Evolutionary conservation across 805 yeast genomes (phyloP).

Genomic region (Ogataea pini): DNA sequence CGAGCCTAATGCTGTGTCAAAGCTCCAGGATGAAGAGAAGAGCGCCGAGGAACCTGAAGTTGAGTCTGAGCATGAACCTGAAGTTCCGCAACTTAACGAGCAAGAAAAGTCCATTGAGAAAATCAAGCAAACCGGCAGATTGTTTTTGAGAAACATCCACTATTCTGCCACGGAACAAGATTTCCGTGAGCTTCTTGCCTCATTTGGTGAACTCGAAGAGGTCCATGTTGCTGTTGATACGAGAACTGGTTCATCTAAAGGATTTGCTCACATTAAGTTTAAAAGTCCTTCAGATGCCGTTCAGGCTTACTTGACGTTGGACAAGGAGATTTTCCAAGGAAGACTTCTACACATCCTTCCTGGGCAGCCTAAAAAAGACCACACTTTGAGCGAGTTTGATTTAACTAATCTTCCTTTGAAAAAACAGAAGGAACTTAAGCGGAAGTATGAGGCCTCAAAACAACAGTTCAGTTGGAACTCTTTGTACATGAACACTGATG

Average conservation of each 20-base stretch:
- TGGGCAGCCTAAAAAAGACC: constrained; percentile 79
- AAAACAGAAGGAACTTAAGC: constrained; percentile 82
- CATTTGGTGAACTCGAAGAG: constrained; percentile 77
- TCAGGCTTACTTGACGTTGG: constrained; percentile 69
- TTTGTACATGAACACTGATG: constrained; percentile 84
- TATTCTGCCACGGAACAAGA: constrained; percentile 82
- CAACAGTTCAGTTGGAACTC: constrained; percentile 95
- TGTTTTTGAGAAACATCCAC: constrained; percentile 83
- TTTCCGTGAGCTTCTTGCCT: constrained; percentile 59
- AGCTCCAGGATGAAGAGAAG: background rate
- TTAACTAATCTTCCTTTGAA: constrained; percentile 87
- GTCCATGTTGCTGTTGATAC: constrained; percentile 92
- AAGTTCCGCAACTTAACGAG: constrained; percentile 33
- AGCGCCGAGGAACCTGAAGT: constrained; percentile 1
- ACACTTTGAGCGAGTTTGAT: constrained; percentile 86
- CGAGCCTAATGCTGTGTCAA: constrained; percentile 3
- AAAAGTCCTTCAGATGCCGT: constrained; percentile 71
- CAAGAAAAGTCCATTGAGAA: constrained; percentile 52
- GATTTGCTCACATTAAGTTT: constrained; percentile 85
- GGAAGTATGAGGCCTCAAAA: constrained; percentile 81
- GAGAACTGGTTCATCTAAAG: constrained; percentile 87
- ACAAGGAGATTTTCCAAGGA: constrained; percentile 92
- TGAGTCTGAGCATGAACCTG: no score
- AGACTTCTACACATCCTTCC: constrained; percentile 87
- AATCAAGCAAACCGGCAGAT: constrained; percentile 70